Base-by-base conservation (phyloP, 2,329 filamentous ascomycete species). In the Fusarium agapanthi region DNA sequence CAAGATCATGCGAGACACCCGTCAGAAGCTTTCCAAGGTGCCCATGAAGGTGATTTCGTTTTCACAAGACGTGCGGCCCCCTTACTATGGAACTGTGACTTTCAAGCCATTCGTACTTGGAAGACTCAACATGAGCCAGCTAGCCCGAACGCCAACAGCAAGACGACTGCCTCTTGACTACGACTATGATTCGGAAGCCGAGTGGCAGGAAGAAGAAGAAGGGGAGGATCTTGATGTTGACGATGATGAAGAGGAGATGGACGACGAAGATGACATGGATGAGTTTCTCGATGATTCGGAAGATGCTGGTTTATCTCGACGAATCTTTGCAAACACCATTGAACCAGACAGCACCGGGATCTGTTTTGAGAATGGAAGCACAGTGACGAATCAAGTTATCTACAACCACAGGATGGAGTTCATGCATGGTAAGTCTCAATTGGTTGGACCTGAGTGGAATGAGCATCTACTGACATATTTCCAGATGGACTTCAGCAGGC, bases 201-300 rank as follows among this genome's bases (percentile, higher is more conserved):
- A 96, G 79, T 97, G 93, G 93, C 92, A 95, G 78, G 93, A 95
- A 77, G 93, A 94, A 65, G 88, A 91, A 68, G 89, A 84, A 63
- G 92, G 92, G 32, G 92, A 93, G 47, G 90, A 92, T 55, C 87
- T 93, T 20, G 88, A 91, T 6, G 85, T 91, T 32, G 91, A 92
- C 26, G 91, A 92, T 14, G 87, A 88, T 34, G 88, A 88, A 83
- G 95, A 88, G 85, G 95, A 88, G n/a, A 72, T 86, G 1, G 92
- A 93, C 64, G 92, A 92, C 62, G 92, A 90, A n/a, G 92, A 93
- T 22, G 95, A 97, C 67, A 92, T 97, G 91, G 93, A 94, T 8
- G 95, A 91, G 24, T 98, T 98, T 78, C 85, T 98, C 4, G 95
- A 97, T 75, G 94, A 97, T 76, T 93, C 93, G 11, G 93, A 97